Conservation (phyloP, 2,329 filamentous ascomycete genomes). For the Aspergillus eucalypticola region DNA sequence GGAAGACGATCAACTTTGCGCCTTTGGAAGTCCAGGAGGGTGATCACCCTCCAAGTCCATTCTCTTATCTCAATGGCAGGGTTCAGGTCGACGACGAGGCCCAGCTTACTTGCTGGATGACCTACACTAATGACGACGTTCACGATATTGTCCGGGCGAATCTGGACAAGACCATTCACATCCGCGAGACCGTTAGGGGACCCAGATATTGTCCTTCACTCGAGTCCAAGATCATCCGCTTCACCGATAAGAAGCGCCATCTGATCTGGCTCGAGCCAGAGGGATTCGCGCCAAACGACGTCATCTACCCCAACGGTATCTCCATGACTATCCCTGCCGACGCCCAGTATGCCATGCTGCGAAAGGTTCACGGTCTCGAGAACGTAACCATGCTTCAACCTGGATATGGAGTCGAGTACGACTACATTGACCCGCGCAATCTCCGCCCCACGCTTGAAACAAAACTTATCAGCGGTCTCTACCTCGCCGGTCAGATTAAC, state of each 20-base stretch:
- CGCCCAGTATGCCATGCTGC: constrained; percentile 81
- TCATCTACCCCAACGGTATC: constrained; percentile 94
- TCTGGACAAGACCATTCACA: constrained; percentile 94
- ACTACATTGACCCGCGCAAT: constrained; percentile 92
- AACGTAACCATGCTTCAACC: constrained; percentile 89
- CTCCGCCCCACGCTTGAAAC: constrained; percentile 89
- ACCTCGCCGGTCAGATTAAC: constrained; percentile 94
- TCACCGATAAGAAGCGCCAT: constrained; percentile 75
- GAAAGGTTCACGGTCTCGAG: constrained; percentile 83
- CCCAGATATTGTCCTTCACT: constrained; percentile 94
- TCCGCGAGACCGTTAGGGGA: constrained; percentile 90
- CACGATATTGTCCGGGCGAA: constrained; percentile 85
- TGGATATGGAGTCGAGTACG: constrained; percentile 96
- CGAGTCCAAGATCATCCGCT: constrained; percentile 90
- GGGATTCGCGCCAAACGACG: constrained; percentile 77
- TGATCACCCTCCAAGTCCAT: constrained; percentile 82
- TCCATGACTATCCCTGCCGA: constrained; percentile 94
- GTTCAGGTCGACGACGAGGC: constrained; percentile 69
- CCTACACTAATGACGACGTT: constrained; percentile 78
- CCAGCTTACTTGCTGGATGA: constrained; percentile 83
- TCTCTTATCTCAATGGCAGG: constrained; percentile 81
- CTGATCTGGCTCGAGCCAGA: constrained; percentile 98
- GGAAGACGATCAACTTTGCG: constrained; percentile 76
- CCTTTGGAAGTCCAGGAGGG: constrained; percentile 72
- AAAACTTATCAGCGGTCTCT: constrained; percentile 84